Base-by-base conservation (phyloP, 495 filamentous ascomycete species). In the Gamarada debralockiae region DNA sequence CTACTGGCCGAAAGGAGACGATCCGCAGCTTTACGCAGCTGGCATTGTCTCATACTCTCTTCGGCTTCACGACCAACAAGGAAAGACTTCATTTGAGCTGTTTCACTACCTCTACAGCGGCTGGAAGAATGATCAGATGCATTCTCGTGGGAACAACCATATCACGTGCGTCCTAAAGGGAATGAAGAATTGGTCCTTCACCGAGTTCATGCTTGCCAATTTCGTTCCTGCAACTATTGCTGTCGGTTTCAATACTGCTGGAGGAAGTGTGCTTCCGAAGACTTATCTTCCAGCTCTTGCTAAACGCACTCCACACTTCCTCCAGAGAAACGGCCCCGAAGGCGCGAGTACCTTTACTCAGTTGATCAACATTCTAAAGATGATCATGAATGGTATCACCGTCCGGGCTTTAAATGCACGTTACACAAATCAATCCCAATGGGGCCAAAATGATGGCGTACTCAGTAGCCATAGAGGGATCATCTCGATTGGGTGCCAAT, bases 31-130 rank as follows among this genome's bases (percentile, higher is more conserved):
- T 4, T 75, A 75, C 34, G 66, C 65, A 20, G 73, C 74, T 7
- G 67, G 70, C 5, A 75, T 80, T 25, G 44, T 76, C 1, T 69
- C 73, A 15, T 80, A 75, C 61, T 74, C 70, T 15, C 64, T 77
- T 34, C 67, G 70, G 13, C 60, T 78, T 20, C 62, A 60, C 29
- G 69, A 75, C 42, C 67, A 65, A 0, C 73, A 74, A 13, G 55
- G 43, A 15, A 70, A 65, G 13, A 72, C 72, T 3, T 63, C 63
- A 2, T 65, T 69, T 22, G 68, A 72, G 55, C 67, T 80, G 8
- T 80, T 80, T 48, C 69, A 73, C 49, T 73, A 75, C 29, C 65
- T 80, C 2, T 70, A 66, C 53, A 71, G 66, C n/a, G 76, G 70
- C 57, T 78, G 77, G 57, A 74, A 73, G 59, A 65, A 73, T 40